phyloP scores from a whole-genome alignment of 2,329 filamentous ascomycete species.

The Microascus cirrosus region DNA sequence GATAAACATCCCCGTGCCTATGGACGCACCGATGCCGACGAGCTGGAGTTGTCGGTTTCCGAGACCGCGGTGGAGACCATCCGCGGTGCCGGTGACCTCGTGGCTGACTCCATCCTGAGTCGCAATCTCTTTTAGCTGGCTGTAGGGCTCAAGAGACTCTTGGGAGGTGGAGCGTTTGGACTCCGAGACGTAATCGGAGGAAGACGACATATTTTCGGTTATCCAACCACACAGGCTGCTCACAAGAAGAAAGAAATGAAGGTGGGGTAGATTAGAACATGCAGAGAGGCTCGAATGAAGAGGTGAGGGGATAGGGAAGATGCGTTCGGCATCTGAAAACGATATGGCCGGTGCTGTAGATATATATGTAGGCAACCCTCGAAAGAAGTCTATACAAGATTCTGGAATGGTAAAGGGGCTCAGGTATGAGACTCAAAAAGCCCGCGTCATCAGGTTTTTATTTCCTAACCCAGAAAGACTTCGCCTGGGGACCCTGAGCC shows the following conservation, averaged over 20 bases:
- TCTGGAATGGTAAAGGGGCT: too few relatives aligned
- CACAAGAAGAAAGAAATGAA: background rate
- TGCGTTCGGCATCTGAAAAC: background rate
- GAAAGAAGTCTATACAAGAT: too few relatives aligned
- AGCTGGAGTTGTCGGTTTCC: conserved; percentile 38
- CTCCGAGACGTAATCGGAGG: background rate
- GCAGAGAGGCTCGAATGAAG: background rate
- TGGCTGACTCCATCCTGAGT: background rate
- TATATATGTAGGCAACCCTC: too few relatives aligned
- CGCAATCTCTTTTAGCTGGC: background rate
- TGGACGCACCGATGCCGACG: conserved; percentile 46
- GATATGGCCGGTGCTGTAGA: too few relatives aligned
- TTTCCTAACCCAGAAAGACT: background rate
- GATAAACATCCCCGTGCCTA: conserved; percentile 48
- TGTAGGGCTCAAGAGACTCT: background rate
- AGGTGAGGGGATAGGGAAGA: background rate
- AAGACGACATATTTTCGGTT: background rate
- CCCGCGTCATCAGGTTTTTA: background rate
- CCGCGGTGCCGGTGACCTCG: background rate
- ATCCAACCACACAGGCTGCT: background rate
- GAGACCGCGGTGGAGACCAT: background rate
- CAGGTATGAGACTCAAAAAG: conserved; percentile 8
- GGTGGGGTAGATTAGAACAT: background rate
- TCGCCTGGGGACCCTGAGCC: background rate
- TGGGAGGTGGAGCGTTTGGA: background rate